Base-by-base conservation (phyloP, 208 protist species). In the Acanthamoeba healyi region DNA sequence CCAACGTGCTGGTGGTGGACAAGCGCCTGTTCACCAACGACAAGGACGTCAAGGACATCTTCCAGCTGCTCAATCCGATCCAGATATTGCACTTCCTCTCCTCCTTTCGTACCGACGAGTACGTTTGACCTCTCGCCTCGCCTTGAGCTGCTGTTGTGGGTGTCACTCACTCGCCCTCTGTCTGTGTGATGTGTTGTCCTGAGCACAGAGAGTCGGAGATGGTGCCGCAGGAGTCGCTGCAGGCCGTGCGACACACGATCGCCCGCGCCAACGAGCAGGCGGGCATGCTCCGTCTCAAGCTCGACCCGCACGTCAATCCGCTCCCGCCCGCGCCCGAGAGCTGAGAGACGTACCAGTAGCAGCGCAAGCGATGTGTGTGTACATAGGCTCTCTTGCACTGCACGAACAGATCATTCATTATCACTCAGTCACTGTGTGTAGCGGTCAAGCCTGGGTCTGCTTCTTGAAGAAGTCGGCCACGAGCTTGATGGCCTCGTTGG, bases 11-110 rank as follows among this genome's bases (percentile, higher is more conserved):
- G 36, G 46, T 88, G 6, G 54, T 88, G 24, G 81, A 88, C 81
- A 88, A 88, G 54, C 19, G 32, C 14, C 54, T 88, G 14, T 88
- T 88, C 81, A 40, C 44, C 19, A 51, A 58, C 44, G 81, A 88
- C 9, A 65, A 88, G 54, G 81, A 88, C 81, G 46, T 88, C 26
- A 88, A 65, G 81, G 81, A 88, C 44, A 56, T 88, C 81, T 88
- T 88, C 81, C 81, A 88, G 44, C 36, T 65, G 15, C 81, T 88
- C 81, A 88, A 88, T 36, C 54, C 81, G n/a, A 42, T 88, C 40
- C 81, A 88, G 81, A 54, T 88, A 7, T 42, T 88, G 10, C 81
- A 88, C n/a, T 88, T 88, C 40, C 81, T 88, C 81, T 88, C 81
- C 9, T 15, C 81, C 32, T 88, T 88, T 42, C 81, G 81, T 26